Percentiles rank a stretch among this genome's conserved stretches.
Conservation (phyloP, 495 filamentous ascomycete genomes). For the Penicillium waksmanii region DNA sequence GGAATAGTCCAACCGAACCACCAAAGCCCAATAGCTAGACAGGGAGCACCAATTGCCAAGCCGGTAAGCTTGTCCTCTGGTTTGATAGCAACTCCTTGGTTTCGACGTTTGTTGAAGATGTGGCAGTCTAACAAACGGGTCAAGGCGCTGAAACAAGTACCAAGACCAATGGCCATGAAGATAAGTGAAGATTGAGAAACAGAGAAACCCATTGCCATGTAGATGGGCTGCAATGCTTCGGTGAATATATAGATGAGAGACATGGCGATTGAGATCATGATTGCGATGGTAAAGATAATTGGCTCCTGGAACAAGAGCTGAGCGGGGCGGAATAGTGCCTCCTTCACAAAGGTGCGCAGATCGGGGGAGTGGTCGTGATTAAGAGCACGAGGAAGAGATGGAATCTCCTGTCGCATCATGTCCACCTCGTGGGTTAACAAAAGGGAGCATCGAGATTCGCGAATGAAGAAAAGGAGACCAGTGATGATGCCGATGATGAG, state of each 20-base stretch:
- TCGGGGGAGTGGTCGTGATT: constrained; percentile 49
- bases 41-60: constrained; percentile 49
- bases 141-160: constrained; percentile 43
- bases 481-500: constrained; percentile 45
- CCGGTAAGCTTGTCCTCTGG: constrained; percentile 57
- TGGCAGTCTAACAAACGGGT: constrained; percentile 47
- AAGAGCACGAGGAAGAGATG: constrained; percentile 28
- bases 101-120: constrained; percentile 31
- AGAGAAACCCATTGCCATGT: constrained; percentile 45
- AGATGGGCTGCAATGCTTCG: constrained; percentile 51
- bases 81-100: constrained; percentile 29
- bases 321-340: constrained; percentile 45
- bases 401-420: constrained; percentile 29
- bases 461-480: constrained; percentile 35
- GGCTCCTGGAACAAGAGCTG: constrained; percentile 54
- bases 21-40: constrained; percentile 49
- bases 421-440: constrained; percentile 40
- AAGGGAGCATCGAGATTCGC: constrained; percentile 50
- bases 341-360: constrained; percentile 41
- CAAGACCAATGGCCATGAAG: constrained; percentile 50
- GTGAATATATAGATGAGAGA: constrained; percentile 60
- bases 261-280: constrained; percentile 50
- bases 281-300: constrained; percentile 50
- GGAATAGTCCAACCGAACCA: constrained; percentile 59
- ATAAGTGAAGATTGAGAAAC: constrained; percentile 42